Percentiles rank a stretch among this genome's conserved stretches.
phyloP scores from a whole-genome alignment of 129 eudicot genomes.

The Heracleum sosnowskyi region DNA sequence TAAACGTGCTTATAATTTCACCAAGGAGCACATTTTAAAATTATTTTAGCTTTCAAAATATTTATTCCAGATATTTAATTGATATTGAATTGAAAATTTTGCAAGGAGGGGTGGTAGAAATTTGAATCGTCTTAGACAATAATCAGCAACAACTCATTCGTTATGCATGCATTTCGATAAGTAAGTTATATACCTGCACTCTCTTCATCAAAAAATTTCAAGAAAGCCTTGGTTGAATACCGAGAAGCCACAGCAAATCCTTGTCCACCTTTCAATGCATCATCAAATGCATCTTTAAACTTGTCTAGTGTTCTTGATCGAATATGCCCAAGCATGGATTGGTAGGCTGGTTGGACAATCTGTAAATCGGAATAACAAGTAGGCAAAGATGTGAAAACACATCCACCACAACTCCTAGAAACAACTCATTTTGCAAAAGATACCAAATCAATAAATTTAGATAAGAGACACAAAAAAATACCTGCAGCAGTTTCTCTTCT shows the following conservation, averaged over 20 bases:
- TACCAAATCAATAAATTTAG: background rate
- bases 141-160: background rate
- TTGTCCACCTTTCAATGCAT: slow-evolving; percentile 61
- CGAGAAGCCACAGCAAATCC: slow-evolving; percentile 79
- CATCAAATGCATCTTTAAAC: slow-evolving; percentile 67
- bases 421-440: background rate
- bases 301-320: slow-evolving; percentile 65
- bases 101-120: background rate
- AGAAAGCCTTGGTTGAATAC: slow-evolving; percentile 38
- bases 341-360: slow-evolving; percentile 86
- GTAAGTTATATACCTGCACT: slow-evolving; percentile 51
- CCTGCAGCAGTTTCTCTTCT: slow-evolving; percentile 87
- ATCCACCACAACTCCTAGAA: background rate
- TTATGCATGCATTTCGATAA: background rate
- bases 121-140: background rate
- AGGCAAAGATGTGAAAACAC: slow-evolving; percentile 3
- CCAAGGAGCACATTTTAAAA: background rate
- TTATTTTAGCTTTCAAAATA: background rate
- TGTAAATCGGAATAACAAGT: slow-evolving; percentile 14
- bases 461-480: slow-evolving; percentile 21
- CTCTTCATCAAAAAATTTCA: slow-evolving; percentile 54
- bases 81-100: background rate
- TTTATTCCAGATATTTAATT: no score
- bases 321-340: slow-evolving; percentile 73
- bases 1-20: background rate